A percentile compares a stretch with the other conserved stretches of the same genome.
phyloP scores from a whole-genome alignment of 306 rosid species.

The Dryas drummondii region DNA sequence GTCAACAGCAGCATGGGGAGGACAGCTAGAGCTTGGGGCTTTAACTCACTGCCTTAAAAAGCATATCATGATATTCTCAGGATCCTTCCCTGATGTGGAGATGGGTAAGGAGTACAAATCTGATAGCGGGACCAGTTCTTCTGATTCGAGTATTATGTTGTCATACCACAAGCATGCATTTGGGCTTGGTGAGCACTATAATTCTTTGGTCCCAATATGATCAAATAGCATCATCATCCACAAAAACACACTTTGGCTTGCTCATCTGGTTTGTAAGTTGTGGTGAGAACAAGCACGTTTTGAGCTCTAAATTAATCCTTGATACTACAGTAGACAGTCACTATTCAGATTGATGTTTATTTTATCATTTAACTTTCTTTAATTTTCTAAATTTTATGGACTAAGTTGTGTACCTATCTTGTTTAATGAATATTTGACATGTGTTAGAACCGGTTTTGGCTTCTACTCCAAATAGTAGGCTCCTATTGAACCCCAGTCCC shows the following conservation, averaged over 20 bases:
- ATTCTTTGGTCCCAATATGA: conserved; percentile 69
- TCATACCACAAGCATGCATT: conserved; percentile 94
- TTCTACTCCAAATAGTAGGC: too few relatives aligned
- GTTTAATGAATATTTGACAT: neutral
- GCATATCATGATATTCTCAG: conserved; percentile 81
- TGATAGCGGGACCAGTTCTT: conserved; percentile 26
- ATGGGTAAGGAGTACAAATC: conserved; percentile 92
- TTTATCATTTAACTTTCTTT: too few relatives aligned
- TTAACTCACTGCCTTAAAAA: conserved; percentile 77
- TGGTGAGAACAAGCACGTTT: conserved; percentile 20
- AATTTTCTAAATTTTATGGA: neutral
- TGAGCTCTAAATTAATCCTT: conserved; percentile 4
- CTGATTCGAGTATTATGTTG: conserved; percentile 57
- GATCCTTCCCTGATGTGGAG: conserved; percentile 97
- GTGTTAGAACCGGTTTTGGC: neutral
- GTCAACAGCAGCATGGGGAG: conserved; percentile 95
- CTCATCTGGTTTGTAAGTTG: conserved; percentile 21
- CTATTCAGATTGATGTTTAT: neutral
- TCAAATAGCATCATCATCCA: conserved; percentile 11
- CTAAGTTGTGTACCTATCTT: neutral
- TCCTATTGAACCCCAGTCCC: too few relatives aligned
- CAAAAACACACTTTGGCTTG: conserved; percentile 13
- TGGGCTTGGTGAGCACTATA: conserved; percentile 95
- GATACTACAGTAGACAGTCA: neutral
- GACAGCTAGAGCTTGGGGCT: conserved; percentile 94